Base-by-base conservation (phyloP, 1,284 basidiomycete species). In the Phylloboletellus chloephorus region DNA sequence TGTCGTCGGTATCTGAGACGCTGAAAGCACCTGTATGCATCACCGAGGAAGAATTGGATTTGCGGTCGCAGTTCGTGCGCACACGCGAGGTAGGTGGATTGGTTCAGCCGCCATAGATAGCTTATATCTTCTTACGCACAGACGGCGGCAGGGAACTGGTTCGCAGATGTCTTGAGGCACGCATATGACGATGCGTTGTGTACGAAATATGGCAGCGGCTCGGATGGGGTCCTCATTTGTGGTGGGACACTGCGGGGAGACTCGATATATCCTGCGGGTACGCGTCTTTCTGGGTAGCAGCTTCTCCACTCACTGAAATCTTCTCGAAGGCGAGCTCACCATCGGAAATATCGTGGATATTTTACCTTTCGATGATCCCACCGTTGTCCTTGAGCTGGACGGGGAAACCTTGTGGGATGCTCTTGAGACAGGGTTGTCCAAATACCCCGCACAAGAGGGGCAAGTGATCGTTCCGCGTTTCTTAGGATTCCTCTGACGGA, bases 391-490 rank as follows among this genome's bases (percentile, higher is more conserved):
- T 21, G 86, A 91, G 64, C 63, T 95, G 11, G 86, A 89, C 50
- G 92, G 92, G 0, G 70, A 76, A 52, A 73, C 81, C 0, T 76
- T 95, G 26, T 93, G 89, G 88, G 81, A 81, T 40, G 80, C 85
- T 0, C 55, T 95, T 13, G 92, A 96, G 58, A 73, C 74, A 21
- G 79, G 80, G 1, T 67, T 96, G 10, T 72, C 69, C 39, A 85
- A 78, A 40, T 95, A 88, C 77, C 92, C 92, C 4, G 83, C 88
- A 13, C 91, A 94, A 64, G 92, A 95, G 72, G 92, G 90, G 88
- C 80, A 46, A 56, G 72, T 48, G 1, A 17, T 24, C 6, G 19
- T 37, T 11, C 28, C 19, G 4, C 17, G 4, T 28, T n/a, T 12
- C 6, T 8, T 42, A n/a, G 2, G 2, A 28, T 21, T 22, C 9